phyloP scores from a whole-genome alignment of 2,329 filamentous ascomycete genomes.

The Catunica adiposa region DNA sequence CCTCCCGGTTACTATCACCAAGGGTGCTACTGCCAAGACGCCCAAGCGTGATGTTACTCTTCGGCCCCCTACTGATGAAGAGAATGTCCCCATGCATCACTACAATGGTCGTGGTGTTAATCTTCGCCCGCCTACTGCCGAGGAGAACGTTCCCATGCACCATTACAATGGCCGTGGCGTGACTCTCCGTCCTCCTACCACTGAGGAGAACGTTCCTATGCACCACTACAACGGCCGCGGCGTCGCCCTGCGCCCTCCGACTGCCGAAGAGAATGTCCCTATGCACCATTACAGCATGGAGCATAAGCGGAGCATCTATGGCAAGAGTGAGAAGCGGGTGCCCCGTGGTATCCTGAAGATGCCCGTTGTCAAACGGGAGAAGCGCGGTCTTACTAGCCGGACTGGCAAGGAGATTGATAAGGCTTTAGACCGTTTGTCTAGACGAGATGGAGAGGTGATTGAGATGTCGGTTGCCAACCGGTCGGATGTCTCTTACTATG shows the following conservation, averaged over 20 bases:
- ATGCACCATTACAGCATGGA: slow-evolving; percentile 5
- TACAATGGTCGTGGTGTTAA: slow-evolving; percentile 6
- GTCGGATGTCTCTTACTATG: slow-evolving; percentile 38
- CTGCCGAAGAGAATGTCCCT: slow-evolving; percentile 7
- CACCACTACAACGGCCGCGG: slow-evolving; percentile 8
- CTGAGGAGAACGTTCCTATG: slow-evolving; percentile 6
- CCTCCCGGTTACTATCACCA: slow-evolving; percentile 11
- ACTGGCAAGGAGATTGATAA: slow-evolving; percentile 5
- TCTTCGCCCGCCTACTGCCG: slow-evolving; percentile 11
- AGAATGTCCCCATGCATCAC: slow-evolving; percentile 11
- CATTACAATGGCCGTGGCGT: slow-evolving; percentile 7
- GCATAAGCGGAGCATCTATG: slow-evolving; percentile 6
- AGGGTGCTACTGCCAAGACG: background rate
- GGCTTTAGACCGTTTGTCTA: slow-evolving; percentile 7
- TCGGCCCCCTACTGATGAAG: slow-evolving; percentile 10
- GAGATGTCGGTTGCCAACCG: slow-evolving; percentile 32
- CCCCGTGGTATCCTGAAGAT: slow-evolving; percentile 18
- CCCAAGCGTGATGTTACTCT: slow-evolving; percentile 1
- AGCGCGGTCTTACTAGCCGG: slow-evolving; percentile 24
- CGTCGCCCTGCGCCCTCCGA: slow-evolving; percentile 11
- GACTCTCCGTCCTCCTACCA: slow-evolving; percentile 12
- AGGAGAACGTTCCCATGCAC: slow-evolving; percentile 9
- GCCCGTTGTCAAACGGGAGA: slow-evolving; percentile 20
- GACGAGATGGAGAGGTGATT: slow-evolving; percentile 19
- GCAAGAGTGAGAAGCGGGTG: slow-evolving; percentile 3